Evolutionary conservation across 768 basidiomycete genomes (phyloP), one percentile per base, ranked within the genome.

Genomic region (Baorangia bicolor): DNA sequence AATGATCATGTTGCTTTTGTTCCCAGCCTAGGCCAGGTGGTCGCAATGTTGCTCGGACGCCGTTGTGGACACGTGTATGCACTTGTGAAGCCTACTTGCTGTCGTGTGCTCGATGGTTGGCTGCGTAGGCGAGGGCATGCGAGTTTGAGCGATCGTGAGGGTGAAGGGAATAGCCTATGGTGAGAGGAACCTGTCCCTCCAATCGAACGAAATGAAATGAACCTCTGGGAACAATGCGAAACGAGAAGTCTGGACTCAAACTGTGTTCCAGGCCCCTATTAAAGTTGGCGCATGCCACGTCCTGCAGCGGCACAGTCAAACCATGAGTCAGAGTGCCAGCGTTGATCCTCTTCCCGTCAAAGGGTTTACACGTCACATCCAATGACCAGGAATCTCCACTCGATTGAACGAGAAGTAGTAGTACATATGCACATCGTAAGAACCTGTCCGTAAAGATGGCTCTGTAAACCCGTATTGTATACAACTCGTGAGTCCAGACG

Each of bases 61-160:
- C 14, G 14, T 42, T 9, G 33, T 7, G n/a, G 12, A 49, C 60
- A 58, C 48, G 60, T 62, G 60, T 40, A 48, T 6, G 35, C 0
- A n/a, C n/a, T n/a, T 40, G 46, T 28, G 54, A 42, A 33, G 30
- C 25, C 12, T 21, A 4, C 30, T 23, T 18, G 46, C 4, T 13
- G 28, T 31, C 31, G 34, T 35, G 34, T 21, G 34, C 11, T 25
- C 23, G 45, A 35, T n/a, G 27, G 20, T 30, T 30, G 34, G 35
- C 28, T 30, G 42, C 20, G n/a, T 31, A 27, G 7, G 52, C 27
- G 11, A 25, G 23, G 43, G 30, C 20, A 6, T 21, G 40, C 12
- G 21, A 18, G 2, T 23, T 12, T 23, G 35, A 23, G 18, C 21
- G 35, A 49, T n/a, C 8, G 30, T 20, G 45, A 30, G 33, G 27